A percentile compares a stretch with the other conserved stretches of the same genome.
phyloP scores from a whole-genome alignment of 441 rosid species.

The Pelargonium citronellum region DNA sequence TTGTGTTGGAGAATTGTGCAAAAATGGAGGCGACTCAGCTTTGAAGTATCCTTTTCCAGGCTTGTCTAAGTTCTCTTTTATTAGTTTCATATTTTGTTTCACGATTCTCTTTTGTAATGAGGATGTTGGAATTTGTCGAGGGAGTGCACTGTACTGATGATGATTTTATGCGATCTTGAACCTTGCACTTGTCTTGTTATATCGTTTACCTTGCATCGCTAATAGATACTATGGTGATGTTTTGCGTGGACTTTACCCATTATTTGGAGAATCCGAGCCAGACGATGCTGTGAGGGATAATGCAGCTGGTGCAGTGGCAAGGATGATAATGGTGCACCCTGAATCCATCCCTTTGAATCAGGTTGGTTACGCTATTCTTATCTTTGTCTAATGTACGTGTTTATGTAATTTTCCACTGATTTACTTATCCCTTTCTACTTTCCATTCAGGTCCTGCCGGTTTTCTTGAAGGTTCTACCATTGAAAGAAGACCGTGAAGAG shows the following conservation, averaged over 20 bases:
- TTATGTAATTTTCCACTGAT: slow-evolving; percentile 1
- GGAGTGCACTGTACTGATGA: slow-evolving; percentile 5
- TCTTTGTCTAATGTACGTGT: neutral
- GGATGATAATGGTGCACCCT: slow-evolving; percentile 91
- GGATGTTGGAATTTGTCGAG: slow-evolving; percentile 4
- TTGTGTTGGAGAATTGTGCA: slow-evolving; percentile 93
- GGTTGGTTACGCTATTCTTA: slow-evolving; percentile 32
- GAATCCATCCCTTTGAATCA: slow-evolving; percentile 83
- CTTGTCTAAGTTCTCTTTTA: slow-evolving; percentile 12
- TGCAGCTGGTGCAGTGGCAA: slow-evolving; percentile 98
- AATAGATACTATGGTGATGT: slow-evolving; percentile 71
- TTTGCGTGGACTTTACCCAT: slow-evolving; percentile 64
- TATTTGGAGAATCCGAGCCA: slow-evolving; percentile 90
- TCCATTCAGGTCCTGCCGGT: slow-evolving; percentile 79
- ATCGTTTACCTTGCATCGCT: slow-evolving; percentile 41
- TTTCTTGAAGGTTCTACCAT: slow-evolving; percentile 79
- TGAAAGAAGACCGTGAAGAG: slow-evolving; percentile 96
- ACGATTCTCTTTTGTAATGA: slow-evolving; percentile 1
- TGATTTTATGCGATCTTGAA: slow-evolving; percentile 1
- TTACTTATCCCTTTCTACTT: slow-evolving; percentile 15
- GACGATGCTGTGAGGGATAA: slow-evolving; percentile 95
- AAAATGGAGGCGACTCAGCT: slow-evolving; percentile 80
- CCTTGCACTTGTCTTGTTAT: neutral
- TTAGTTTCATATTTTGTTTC: neutral
- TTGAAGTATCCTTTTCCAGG: slow-evolving; percentile 71